Conservation (phyloP, 2,329 filamentous ascomycete genomes). For the Xylaria sp. region DNA sequence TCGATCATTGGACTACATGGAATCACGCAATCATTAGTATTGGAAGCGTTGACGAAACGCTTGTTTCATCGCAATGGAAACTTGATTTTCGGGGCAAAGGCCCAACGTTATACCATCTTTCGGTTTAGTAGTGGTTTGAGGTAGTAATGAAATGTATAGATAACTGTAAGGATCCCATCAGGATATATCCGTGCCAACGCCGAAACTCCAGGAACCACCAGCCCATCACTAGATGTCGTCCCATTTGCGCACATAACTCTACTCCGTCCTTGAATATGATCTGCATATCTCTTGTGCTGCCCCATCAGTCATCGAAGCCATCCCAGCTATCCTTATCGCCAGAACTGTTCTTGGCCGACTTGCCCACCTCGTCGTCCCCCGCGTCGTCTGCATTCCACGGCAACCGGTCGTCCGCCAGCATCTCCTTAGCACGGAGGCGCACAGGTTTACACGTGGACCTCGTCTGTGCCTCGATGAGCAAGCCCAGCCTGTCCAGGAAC, state of each 20-base stretch:
- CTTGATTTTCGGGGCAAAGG: background rate
- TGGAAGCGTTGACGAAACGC: background rate
- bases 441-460: constrained; percentile 73
- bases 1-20: background rate
- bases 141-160: constrained; percentile 20
- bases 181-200: constrained; percentile 34
- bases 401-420: constrained; percentile 75
- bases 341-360: constrained; percentile 40
- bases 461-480: constrained; percentile 61
- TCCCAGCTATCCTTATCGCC: constrained; percentile 67
- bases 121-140: background rate
- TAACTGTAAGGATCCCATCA: constrained; percentile 22
- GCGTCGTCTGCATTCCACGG: constrained; percentile 60
- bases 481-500: constrained; percentile 60
- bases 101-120: constrained; percentile 5
- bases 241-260: background rate
- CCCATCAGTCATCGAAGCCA: constrained; percentile 67
- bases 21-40: constrained; percentile 1
- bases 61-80: background rate
- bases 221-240: background rate
- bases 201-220: constrained; percentile 21
- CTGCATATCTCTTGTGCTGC: too few relatives aligned
- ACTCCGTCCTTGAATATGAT: background rate
- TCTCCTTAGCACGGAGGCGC: constrained; percentile 71
- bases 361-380: constrained; percentile 43